Evolutionary conservation across 768 basidiomycete species (phyloP), one percentile per base, ranked within the genome.

Genomic region (Phaffia tasmanica): DNA sequence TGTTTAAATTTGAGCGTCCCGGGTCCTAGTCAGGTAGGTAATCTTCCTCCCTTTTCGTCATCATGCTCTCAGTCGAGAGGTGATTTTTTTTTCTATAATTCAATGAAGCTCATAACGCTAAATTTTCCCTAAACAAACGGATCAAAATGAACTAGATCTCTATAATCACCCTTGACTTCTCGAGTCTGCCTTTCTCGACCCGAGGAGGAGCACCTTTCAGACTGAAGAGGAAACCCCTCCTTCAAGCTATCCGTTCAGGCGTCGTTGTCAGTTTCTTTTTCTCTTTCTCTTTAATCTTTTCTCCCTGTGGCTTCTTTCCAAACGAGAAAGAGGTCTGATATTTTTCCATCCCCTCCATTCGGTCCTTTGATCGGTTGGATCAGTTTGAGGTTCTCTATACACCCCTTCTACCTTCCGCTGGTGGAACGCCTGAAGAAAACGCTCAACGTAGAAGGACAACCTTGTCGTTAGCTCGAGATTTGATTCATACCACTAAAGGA

Each of bases 131-230:
- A 11, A 42, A 4, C 11, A 4, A 42, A 42, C 35, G 35, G 4
- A 42, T 5, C 35, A 11, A 42, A 42, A 89, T 94, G 3, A 91
- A 92, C 2, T 93, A 99, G 76, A 97, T 99, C 74, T 90, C 89
- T 74, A 48, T 67, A 56, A 67, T 67, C 66, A 67, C 60, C 9
- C 51, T 67, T 21, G 25, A 27, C 29, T 61, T 67, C 56, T 32
- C 63, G 23, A 55, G 27, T 23, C 29, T 25, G 14, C 59, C 23
- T 23, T 48, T 19, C 35, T 42, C 35, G 35, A 42, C 35, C 35
- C 35, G 35, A 42, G 35, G 35, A 42, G 62, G 50, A 9, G 29
- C 15, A 1, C 67, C 67, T 11, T 69, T 63, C 53, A 56, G 64
- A 57, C 58, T 69, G 27, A 69, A 63, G 25, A 57, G 67, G 19